Conservation (phyloP, 2,329 filamentous ascomycete species). For the Metarhizium sp. region DNA sequence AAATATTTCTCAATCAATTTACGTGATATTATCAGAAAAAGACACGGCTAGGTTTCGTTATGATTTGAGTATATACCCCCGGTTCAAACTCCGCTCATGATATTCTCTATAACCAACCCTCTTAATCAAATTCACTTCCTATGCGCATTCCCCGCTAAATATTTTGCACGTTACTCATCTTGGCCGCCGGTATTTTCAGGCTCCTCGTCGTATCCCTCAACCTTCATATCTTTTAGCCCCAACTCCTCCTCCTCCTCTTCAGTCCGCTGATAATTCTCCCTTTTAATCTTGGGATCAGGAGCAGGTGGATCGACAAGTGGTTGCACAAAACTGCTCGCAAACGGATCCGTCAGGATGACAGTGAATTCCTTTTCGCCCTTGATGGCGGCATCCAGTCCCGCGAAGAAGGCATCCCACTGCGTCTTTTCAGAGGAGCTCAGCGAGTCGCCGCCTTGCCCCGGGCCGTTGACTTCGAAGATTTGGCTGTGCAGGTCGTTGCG, state of each 20-base stretch:
- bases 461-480: constrained; percentile 69
- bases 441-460: constrained; percentile 63
- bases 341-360: constrained; percentile 74
- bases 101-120: neutral
- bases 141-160: neutral
- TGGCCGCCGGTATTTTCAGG: constrained; percentile 18
- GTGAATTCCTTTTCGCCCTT: constrained; percentile 72
- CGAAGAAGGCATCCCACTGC: constrained; percentile 78
- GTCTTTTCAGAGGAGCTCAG: constrained; percentile 54
- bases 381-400: constrained; percentile 66
- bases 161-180: neutral
- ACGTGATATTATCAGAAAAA: neutral
- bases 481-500: constrained; percentile 79
- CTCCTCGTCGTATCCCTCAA: constrained; percentile 67
- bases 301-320: constrained; percentile 65
- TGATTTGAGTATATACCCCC: neutral
- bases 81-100: neutral
- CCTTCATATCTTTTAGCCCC: constrained; percentile 86
- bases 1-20: neutral
- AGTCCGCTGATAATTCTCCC: constrained; percentile 77
- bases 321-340: constrained; percentile 91
- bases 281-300: constrained; percentile 68
- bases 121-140: neutral
- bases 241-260: constrained; percentile 90
- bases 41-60: neutral